Evolutionary conservation across 1,284 basidiomycete genomes (phyloP).

Genomic region (Salmacisia buchloeana): DNA sequence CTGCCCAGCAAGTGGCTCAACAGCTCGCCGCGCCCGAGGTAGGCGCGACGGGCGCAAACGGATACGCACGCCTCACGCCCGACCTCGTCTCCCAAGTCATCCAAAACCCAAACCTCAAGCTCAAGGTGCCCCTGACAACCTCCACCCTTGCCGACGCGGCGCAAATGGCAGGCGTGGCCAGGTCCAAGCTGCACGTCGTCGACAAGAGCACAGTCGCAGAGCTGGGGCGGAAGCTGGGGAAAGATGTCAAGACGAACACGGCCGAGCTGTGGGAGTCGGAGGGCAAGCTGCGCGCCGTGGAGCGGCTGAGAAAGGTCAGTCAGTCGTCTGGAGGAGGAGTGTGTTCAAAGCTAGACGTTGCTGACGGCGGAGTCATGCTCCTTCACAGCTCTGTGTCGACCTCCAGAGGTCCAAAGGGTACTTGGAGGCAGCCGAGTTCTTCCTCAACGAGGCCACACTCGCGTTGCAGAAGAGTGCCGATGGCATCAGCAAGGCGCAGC

Average conservation of each 20-base stretch:
- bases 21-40: not conserved
- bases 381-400: constrained; percentile 13
- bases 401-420: constrained; percentile 13
- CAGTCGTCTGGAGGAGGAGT: not conserved
- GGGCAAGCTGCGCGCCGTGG: constrained; percentile 5
- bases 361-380: too few species aligned
- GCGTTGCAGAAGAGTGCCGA: not conserved
- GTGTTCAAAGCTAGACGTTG: too few species aligned
- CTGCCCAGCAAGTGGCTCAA: not conserved
- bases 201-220: constrained; percentile 1
- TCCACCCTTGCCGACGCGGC: constrained; percentile 17
- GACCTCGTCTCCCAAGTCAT: constrained; percentile 9
- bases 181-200: not conserved
- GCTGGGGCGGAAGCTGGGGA: not conserved
- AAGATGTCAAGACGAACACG: constrained; percentile 4
- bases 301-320: constrained; percentile 12
- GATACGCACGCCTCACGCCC: constrained; percentile 10
- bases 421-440: constrained; percentile 14
- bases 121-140: not conserved
- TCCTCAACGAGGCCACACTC: constrained; percentile 7
- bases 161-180: constrained; percentile 15
- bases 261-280: constrained; percentile 11
- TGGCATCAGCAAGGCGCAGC: not conserved
- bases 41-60: constrained; percentile 6
- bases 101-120: constrained; percentile 3